Evolutionary conservation across 164 flowering plant species (phyloP), one percentile per base, ranked within the genome.

Genomic region (Santalum album): DNA sequence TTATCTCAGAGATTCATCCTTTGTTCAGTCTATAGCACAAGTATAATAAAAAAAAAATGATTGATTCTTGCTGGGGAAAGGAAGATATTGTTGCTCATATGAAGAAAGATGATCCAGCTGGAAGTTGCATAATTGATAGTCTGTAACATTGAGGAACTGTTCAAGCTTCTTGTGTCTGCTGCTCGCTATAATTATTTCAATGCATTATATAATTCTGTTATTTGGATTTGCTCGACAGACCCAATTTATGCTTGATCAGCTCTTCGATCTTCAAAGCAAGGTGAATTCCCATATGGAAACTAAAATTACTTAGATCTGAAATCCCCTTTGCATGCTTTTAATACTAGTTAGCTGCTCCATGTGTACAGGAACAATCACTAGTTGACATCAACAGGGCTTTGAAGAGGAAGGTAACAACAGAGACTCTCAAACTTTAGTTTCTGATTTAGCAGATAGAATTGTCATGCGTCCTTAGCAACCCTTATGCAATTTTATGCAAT

Each of bases 371-470:
- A 16, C 42, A 38, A 15, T 38, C 42, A 55, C 52, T 73, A 55
- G 43, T 76, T 29, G 84, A 79, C 40, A 68, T 78, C 24, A 79
- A 79, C 60, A 65, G 72, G 54, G 65, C 74, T 32, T 65, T 79
- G 62, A 58, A 72, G 14, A 56, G 75, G 20, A 79, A 79, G 79
- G 84, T 79, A 69, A 35, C 16, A 38, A 38, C 42, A 38, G 15
- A 38, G 9, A 29, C 9, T 9, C 6, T 3, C 34, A 3, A n/a
- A n/a, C n/a, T n/a, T n/a, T n/a, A n/a, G n/a, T 55, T 54, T 22
- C 6, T 58, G 7, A 6, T 29, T 4, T 17, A 51, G 59, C 68
- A 70, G 74, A 70, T 29, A 29, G 9, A 29, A 29, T 29, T 29
- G 9, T 29, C 9, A 29, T 29, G 34, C 6, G 34, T 29, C 9